Evolutionary conservation across 139 green algal species (phyloP).

Genomic region (Asterochloris erici): DNA sequence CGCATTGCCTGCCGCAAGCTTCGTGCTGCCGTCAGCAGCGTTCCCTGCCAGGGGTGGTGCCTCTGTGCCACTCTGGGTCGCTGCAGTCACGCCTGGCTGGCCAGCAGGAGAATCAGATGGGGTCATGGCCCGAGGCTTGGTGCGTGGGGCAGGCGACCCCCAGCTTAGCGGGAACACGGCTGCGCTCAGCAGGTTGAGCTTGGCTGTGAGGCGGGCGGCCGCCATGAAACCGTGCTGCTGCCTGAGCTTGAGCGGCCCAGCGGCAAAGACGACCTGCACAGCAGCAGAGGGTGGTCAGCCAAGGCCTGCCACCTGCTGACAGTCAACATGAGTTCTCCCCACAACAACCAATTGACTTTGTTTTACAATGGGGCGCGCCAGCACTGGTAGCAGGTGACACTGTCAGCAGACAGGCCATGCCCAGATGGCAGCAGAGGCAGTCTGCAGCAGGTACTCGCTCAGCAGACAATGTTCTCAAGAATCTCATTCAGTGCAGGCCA

Average conservation of each 20-base stretch:
- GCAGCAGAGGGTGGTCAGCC: too few relatives aligned
- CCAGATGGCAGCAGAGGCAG: too few relatives aligned
- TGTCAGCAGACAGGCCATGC: background rate
- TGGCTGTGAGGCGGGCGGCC: conserved; percentile 30
- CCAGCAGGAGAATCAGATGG: background rate
- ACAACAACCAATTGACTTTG: background rate
- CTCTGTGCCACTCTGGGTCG: background rate
- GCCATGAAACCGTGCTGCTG: conserved; percentile 33
- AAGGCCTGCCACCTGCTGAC: background rate
- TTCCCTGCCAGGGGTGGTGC: background rate
- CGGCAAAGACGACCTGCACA: background rate
- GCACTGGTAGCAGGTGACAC: background rate
- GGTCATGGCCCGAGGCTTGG: background rate
- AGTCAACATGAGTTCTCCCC: background rate
- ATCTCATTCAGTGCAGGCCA: background rate
- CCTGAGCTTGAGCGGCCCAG: background rate
- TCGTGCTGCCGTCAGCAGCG: background rate
- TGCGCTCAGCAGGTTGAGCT: conserved; percentile 40
- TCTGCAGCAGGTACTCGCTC: background rate
- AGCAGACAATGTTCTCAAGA: background rate
- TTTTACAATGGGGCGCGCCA: background rate
- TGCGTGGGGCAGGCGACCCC: background rate
- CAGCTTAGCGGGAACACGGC: conserved; percentile 56
- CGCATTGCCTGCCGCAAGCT: too few relatives aligned
- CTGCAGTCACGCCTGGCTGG: background rate